Percentiles rank a stretch among this genome's conserved stretches.
Conservation (phyloP, 805 yeast species). For the Myxozyma nipponensis region DNA sequence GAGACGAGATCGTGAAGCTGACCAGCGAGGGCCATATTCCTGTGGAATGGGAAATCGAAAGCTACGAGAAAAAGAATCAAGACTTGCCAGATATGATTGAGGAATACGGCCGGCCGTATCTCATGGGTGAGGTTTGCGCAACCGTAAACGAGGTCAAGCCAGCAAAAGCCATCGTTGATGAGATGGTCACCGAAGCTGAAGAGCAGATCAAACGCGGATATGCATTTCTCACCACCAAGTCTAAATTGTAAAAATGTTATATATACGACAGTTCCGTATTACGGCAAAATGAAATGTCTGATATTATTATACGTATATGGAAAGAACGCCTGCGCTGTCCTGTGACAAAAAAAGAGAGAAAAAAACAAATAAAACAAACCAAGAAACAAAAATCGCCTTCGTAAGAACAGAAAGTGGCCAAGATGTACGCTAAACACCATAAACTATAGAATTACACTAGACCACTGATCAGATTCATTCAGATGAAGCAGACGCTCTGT, state of each 20-base stretch:
- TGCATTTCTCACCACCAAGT: conserved; percentile 4
- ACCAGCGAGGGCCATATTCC: conserved; percentile 29
- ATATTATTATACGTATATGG: too few species aligned
- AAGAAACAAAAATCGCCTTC: not conserved
- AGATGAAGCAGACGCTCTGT: too few species aligned
- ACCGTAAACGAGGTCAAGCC: conserved; percentile 28
- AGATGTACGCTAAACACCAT: too few species aligned
- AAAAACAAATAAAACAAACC: not conserved
- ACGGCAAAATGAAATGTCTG: too few species aligned
- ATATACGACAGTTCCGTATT: too few species aligned
- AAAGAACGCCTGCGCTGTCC: not conserved
- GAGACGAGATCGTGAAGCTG: conserved; percentile 27
- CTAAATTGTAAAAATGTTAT: conserved; percentile 15
- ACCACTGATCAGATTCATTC: too few species aligned
- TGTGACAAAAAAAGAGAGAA: not conserved
- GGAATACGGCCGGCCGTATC: conserved; percentile 24
- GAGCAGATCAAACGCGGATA: conserved; percentile 7
- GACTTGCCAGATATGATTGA: conserved; percentile 27
- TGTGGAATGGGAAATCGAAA: conserved; percentile 28
- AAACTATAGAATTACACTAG: too few species aligned
- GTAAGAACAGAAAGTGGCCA: not conserved
- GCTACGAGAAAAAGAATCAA: conserved; percentile 24
- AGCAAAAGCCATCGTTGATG: conserved; percentile 31
- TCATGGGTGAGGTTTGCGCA: conserved; percentile 34
- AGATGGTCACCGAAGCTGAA: conserved; percentile 30